Percentiles rank a stretch among this genome's conserved stretches.
Conservation (phyloP, 768 basidiomycete species). For the Lentinus tigrinus region DNA sequence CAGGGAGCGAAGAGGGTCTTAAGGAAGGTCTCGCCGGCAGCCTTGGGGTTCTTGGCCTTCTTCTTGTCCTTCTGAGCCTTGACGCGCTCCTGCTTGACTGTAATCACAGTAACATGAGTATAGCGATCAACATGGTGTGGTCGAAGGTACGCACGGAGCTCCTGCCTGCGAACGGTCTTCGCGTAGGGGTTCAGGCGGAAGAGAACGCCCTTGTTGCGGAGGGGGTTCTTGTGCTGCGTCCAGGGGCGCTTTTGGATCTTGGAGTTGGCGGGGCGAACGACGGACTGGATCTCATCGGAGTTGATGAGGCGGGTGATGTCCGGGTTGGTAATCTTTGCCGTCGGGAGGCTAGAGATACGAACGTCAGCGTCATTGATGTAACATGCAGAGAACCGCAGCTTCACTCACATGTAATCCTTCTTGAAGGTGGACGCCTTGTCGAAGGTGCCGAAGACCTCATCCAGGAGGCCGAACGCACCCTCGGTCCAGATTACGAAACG, state of each 20-base stretch:
- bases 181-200: slow-evolving; percentile 99
- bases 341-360: slow-evolving; percentile 66
- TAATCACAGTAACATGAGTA: background rate
- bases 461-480: slow-evolving; percentile 87
- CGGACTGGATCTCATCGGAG: slow-evolving; percentile 96
- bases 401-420: slow-evolving; percentile 80
- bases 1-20: slow-evolving; percentile 82
- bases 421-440: slow-evolving; percentile 84
- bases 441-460: slow-evolving; percentile 93
- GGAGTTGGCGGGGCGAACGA: slow-evolving; percentile 86
- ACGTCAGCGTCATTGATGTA: background rate
- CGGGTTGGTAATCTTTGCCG: slow-evolving; percentile 95
- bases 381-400: background rate
- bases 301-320: slow-evolving; percentile 98
- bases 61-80: slow-evolving; percentile 58
- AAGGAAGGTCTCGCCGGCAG: slow-evolving; percentile 84
- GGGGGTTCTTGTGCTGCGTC: slow-evolving; percentile 99
- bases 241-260: slow-evolving; percentile 90
- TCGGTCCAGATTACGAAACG: slow-evolving; percentile 99
- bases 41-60: slow-evolving; percentile 60
- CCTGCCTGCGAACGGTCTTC: slow-evolving; percentile 87
- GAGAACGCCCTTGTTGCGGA: slow-evolving; percentile 88
- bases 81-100: slow-evolving; percentile 79
- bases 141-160: slow-evolving; percentile 67
- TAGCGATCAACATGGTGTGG: background rate